Percentiles rank a stretch among this genome's conserved stretches.
phyloP scores from a whole-genome alignment of 1,284 basidiomycete genomes.

The Trichosporon ovoides region DNA sequence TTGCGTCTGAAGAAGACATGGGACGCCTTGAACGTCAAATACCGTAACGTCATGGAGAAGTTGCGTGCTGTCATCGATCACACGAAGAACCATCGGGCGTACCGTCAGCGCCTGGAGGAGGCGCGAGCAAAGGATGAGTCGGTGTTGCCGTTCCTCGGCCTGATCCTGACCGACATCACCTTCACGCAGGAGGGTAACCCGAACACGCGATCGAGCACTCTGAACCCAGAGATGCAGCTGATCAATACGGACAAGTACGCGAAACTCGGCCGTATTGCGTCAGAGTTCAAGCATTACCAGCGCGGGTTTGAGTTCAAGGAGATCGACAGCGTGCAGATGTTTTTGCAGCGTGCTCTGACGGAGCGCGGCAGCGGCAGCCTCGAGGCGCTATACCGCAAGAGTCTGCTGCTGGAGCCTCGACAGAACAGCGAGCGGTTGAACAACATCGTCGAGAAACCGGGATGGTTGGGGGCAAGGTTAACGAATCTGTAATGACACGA shows the following conservation, averaged over 20 bases:
- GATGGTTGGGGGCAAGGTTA: slow-evolving; percentile 30
- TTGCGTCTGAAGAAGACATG: slow-evolving; percentile 89
- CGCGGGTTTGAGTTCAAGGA: slow-evolving; percentile 47
- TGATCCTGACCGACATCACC: slow-evolving; percentile 59
- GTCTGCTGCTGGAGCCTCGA: slow-evolving; percentile 47
- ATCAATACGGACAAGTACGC: slow-evolving; percentile 95
- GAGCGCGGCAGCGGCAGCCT: slow-evolving; percentile 46
- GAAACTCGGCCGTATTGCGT: slow-evolving; percentile 80
- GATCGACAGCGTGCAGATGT: slow-evolving; percentile 43
- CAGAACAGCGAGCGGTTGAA: slow-evolving; percentile 39
- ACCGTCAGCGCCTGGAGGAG: slow-evolving; percentile 74
- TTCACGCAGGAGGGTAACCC: slow-evolving; percentile 95
- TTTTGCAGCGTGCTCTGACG: slow-evolving; percentile 38
- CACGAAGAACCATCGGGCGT: slow-evolving; percentile 60
- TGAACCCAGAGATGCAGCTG: slow-evolving; percentile 69
- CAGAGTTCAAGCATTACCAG: slow-evolving; percentile 93
- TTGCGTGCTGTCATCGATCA: slow-evolving; percentile 85
- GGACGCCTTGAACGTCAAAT: slow-evolving; percentile 81
- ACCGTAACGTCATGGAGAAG: slow-evolving; percentile 69
- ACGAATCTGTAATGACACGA: background rate
- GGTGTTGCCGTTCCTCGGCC: slow-evolving; percentile 84
- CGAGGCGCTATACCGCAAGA: slow-evolving; percentile 48
- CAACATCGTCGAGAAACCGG: slow-evolving; percentile 38
- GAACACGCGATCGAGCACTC: slow-evolving; percentile 71
- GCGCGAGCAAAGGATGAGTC: background rate